Conservation (phyloP, 306 rosid genomes). For the Argentina anserina region DNA sequence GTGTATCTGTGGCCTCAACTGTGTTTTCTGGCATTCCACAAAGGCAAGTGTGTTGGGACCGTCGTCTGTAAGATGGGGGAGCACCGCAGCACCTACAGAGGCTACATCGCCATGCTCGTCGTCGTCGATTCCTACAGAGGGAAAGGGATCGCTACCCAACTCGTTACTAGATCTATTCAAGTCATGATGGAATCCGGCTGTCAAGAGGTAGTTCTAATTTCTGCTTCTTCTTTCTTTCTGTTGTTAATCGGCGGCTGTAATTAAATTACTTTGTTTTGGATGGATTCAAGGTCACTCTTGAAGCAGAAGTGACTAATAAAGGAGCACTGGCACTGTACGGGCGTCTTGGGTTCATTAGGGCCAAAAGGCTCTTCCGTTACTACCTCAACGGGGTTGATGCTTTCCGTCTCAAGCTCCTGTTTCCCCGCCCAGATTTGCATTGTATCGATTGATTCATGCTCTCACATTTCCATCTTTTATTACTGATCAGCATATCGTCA, state of each 20-base stretch:
- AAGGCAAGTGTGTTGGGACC: slow-evolving; percentile 87
- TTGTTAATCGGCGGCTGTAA: neutral
- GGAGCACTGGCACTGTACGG: slow-evolving; percentile 94
- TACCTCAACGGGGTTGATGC: slow-evolving; percentile 98
- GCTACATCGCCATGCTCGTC: slow-evolving; percentile 94
- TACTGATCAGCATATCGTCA: too few species aligned
- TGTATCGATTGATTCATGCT: neutral
- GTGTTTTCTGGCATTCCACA: slow-evolving; percentile 86
- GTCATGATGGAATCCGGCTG: slow-evolving; percentile 98
- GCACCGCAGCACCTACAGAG: slow-evolving; percentile 81
- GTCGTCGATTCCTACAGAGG: slow-evolving; percentile 90
- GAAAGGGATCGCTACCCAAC: slow-evolving; percentile 89
- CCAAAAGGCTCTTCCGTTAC: slow-evolving; percentile 89
- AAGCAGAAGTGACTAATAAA: slow-evolving; percentile 94
- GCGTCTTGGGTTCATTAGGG: slow-evolving; percentile 89
- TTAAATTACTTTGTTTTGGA: too few species aligned
- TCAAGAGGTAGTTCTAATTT: slow-evolving; percentile 63
- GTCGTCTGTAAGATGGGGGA: slow-evolving; percentile 98
- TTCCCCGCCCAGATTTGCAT: slow-evolving; percentile 52
- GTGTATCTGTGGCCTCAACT: slow-evolving; percentile 98
- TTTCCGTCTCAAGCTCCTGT: slow-evolving; percentile 81
- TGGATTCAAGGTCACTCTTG: slow-evolving; percentile 62
- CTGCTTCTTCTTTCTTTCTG: neutral
- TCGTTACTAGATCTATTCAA: slow-evolving; percentile 78
- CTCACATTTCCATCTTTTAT: too few species aligned